These are phyloP conservation scores for Trichoderma citrinoviride DNA, from an alignment of 2,329 filamentous ascomycete species.

Conservation along the genomic window DNA sequence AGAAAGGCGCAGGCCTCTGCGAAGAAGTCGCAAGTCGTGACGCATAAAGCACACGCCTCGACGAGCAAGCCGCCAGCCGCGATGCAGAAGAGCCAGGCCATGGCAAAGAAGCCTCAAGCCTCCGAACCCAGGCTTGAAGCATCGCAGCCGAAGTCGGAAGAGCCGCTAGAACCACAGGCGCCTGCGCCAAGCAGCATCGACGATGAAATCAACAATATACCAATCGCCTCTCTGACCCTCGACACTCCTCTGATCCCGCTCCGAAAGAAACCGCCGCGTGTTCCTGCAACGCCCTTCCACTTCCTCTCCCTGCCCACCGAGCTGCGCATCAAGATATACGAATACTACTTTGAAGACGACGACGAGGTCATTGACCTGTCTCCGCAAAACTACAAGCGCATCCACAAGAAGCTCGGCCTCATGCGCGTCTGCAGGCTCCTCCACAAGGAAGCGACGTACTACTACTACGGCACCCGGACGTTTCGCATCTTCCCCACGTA, in stretches of 20 bases:
- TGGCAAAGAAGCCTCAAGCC: neutral
- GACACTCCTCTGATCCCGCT: slow-evolving; percentile 37
- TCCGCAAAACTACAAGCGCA: slow-evolving; percentile 60
- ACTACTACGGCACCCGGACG: slow-evolving; percentile 62
- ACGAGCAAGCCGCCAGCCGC: neutral
- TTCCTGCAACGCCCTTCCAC: slow-evolving; percentile 50
- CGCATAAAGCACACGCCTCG: neutral
- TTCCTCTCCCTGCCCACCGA: slow-evolving; percentile 69
- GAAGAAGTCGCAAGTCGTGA: slow-evolving; percentile 9
- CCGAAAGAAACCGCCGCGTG: slow-evolving; percentile 32
- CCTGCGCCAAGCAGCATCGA: slow-evolving; percentile 35
- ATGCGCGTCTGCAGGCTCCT: slow-evolving; percentile 60
- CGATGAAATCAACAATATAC: slow-evolving; percentile 41
- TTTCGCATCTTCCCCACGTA: slow-evolving; percentile 66
- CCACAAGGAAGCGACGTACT: slow-evolving; percentile 61
- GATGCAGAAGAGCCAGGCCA: neutral
- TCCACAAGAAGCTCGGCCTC: slow-evolving; percentile 58
- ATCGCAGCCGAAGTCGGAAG: slow-evolving; percentile 4
- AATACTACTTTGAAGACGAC: slow-evolving; percentile 56
- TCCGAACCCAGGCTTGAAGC: neutral
- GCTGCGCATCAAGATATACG: slow-evolving; percentile 67
- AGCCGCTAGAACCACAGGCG: neutral
- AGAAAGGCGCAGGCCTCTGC: slow-evolving; percentile 2
- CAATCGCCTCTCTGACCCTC: slow-evolving; percentile 46
- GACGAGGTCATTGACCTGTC: slow-evolving; percentile 63